A percentile compares a stretch with the other conserved stretches of the same genome.
Evolutionary conservation across 2,329 filamentous ascomycete species (phyloP).

Genomic region (Trematosphaeria pertusa): DNA sequence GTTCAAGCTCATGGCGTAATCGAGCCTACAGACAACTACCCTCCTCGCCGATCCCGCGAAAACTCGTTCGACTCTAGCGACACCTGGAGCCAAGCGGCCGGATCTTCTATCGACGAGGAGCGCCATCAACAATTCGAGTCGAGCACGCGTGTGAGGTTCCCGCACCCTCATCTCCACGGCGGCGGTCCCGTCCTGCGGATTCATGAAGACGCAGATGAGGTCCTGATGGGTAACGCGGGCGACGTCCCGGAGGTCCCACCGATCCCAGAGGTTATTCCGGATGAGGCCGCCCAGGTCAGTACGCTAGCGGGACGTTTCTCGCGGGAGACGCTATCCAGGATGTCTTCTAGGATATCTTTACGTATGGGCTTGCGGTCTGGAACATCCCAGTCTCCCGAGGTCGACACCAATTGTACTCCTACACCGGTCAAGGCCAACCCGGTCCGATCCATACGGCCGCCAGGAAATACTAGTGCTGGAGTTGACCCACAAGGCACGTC

Average conservation of each 20-base stretch:
- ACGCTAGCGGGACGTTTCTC: conserved; percentile 17
- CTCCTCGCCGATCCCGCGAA: conserved; percentile 1
- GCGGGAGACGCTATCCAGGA: conserved; percentile 14
- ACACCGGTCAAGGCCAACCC: conserved; percentile 21
- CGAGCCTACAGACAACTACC: conserved; percentile 3
- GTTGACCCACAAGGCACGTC: not conserved
- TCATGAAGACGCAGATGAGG: conserved; percentile 30
- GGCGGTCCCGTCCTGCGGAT: conserved; percentile 32
- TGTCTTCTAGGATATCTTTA: too few relatives aligned
- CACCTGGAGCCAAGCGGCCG: conserved; percentile 12
- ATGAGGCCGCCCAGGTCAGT: conserved; percentile 4
- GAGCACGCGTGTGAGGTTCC: conserved; percentile 27
- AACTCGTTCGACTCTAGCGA: conserved; percentile 11
- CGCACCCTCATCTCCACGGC: conserved; percentile 17
- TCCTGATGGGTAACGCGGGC: conserved; percentile 23
- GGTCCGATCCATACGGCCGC: conserved; percentile 32
- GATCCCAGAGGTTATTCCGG: conserved; percentile 3
- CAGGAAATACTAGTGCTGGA: conserved; percentile 17
- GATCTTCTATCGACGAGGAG: conserved; percentile 12
- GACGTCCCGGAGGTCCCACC: conserved; percentile 17
- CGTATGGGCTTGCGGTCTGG: conserved; percentile 10
- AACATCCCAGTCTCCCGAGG: conserved; percentile 11
- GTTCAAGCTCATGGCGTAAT: not conserved
- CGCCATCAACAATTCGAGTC: conserved; percentile 6
- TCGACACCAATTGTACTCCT: not conserved